Percentiles rank a stretch among this genome's conserved stretches.
These are phyloP conservation scores for Haematococcus sp. DNA, from an alignment of 139 green algal genomes.

Conservation along the genomic window DNA sequence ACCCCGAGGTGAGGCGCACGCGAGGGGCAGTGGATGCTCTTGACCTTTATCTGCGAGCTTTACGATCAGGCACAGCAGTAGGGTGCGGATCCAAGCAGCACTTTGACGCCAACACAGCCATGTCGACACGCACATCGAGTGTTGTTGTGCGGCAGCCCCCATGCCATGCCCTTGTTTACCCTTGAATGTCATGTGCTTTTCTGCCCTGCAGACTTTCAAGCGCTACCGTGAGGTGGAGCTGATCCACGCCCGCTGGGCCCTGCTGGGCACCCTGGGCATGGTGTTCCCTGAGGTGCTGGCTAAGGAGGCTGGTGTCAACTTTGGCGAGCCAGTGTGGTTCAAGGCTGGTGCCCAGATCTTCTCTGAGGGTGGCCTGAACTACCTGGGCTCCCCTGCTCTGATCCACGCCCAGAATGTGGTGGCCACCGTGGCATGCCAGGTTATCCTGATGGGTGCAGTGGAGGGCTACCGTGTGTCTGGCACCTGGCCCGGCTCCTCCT, in stretches of 20 bases:
- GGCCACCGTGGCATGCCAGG: slow-evolving; percentile 84
- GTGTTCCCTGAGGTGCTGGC: slow-evolving; percentile 48
- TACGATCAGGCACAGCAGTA: neutral
- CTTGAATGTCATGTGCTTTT: neutral
- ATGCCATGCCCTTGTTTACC: too few species aligned
- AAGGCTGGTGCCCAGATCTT: slow-evolving; percentile 96
- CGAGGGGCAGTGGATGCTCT: neutral
- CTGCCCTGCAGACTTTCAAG: slow-evolving; percentile 27
- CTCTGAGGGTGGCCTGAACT: slow-evolving; percentile 83
- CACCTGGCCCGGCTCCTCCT: too few species aligned
- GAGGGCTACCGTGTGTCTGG: slow-evolving; percentile 77
- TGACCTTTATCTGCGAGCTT: neutral
- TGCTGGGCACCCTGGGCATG: slow-evolving; percentile 89
- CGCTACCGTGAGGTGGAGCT: slow-evolving; percentile 81
- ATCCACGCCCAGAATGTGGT: slow-evolving; percentile 96
- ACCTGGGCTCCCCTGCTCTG: slow-evolving; percentile 91
- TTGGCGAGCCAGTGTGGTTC: slow-evolving; percentile 91
- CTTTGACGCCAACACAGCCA: neutral
- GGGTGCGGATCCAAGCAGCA: neutral
- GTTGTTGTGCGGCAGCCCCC: too few species aligned
- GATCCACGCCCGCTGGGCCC: slow-evolving; percentile 89
- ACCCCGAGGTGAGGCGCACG: slow-evolving; percentile 52
- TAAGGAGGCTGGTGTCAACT: slow-evolving; percentile 40
- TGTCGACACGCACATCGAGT: too few species aligned
- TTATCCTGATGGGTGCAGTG: slow-evolving; percentile 81